Evolutionary conservation across 2,329 filamentous ascomycete genomes (phyloP).

Genomic region (Orbilia quercus): DNA sequence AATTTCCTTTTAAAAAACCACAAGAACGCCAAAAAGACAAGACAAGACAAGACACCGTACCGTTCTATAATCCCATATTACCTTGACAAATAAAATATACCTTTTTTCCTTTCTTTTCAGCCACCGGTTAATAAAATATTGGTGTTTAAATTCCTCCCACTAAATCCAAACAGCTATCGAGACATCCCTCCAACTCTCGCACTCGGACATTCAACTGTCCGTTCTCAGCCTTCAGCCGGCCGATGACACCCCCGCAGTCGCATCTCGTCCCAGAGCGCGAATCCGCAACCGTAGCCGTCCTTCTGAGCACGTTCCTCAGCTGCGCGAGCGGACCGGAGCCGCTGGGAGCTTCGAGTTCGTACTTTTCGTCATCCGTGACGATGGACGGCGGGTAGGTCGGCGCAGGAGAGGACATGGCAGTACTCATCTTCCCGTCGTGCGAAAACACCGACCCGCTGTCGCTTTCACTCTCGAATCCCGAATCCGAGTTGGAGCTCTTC

Average conservation of each 20-base stretch:
- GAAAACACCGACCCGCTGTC: conserved; percentile 52
- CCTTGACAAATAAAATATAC: background rate
- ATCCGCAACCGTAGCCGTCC: conserved; percentile 35
- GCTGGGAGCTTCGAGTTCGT: conserved; percentile 14
- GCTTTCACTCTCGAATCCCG: conserved; percentile 49
- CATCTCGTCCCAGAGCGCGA: conserved; percentile 13
- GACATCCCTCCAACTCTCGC: conserved; percentile 46
- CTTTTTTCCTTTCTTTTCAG: too few species aligned
- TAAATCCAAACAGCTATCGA: conserved; percentile 49
- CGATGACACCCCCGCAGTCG: conserved; percentile 39
- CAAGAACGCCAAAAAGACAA: conserved; percentile 12
- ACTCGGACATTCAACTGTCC: conserved; percentile 26
- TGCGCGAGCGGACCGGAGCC: conserved; percentile 33
- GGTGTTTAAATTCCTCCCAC: conserved; percentile 34
- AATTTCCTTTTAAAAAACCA: conserved; percentile 1
- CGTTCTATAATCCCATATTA: conserved; percentile 21
- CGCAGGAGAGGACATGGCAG: conserved; percentile 14
- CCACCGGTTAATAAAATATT: background rate
- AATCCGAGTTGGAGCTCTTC: conserved; percentile 56
- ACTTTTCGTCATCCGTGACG: conserved; percentile 28
- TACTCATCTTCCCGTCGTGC: conserved; percentile 26
- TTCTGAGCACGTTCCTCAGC: conserved; percentile 43
- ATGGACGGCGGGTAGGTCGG: conserved; percentile 27
- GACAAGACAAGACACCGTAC: background rate
- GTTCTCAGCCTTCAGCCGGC: conserved; percentile 39